Conservation (phyloP, 2,329 filamentous ascomycete genomes). For the Neonectria neomacrospora region DNA sequence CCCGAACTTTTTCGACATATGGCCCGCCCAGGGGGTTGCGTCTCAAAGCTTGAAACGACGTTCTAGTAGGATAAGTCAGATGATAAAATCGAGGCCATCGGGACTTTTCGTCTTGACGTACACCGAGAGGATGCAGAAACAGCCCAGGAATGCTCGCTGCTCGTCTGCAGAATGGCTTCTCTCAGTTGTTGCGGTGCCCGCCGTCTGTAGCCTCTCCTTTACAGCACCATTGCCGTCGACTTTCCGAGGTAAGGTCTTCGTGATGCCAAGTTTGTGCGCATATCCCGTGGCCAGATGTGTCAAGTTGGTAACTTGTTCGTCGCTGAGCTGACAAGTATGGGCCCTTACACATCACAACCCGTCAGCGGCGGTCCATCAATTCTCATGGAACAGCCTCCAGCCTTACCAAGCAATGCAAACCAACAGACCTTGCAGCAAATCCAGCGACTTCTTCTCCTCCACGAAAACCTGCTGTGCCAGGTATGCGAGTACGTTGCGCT, state of each 20-base stretch:
- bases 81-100: not conserved
- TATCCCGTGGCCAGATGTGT: conserved; percentile 55
- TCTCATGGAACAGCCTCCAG: not conserved
- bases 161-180: conserved; percentile 50
- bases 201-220: conserved; percentile 29
- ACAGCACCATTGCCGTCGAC: conserved; percentile 20
- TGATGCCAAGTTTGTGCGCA: conserved; percentile 54
- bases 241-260: conserved; percentile 31
- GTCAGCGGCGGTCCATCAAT: not conserved
- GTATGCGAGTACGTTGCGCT: conserved; percentile 54
- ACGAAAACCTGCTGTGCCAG: conserved; percentile 56
- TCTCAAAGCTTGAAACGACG: conserved; percentile 51
- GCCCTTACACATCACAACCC: conserved; percentile 46
- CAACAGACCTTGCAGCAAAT: conserved; percentile 59
- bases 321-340: conserved; percentile 49
- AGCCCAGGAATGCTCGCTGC: conserved; percentile 52
- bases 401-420: conserved; percentile 58
- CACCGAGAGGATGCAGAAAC: conserved; percentile 54
- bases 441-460: conserved; percentile 53
- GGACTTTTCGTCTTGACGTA: conserved; percentile 38
- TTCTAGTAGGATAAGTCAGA: conserved; percentile 41
- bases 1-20: conserved; percentile 50
- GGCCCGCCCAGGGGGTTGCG: conserved; percentile 47
- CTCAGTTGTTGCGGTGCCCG: conserved; percentile 31
- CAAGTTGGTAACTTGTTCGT: conserved; percentile 51